Base-by-base conservation (phyloP, 208 protist species). In the Leptomonas pyrrhocoris region DNA sequence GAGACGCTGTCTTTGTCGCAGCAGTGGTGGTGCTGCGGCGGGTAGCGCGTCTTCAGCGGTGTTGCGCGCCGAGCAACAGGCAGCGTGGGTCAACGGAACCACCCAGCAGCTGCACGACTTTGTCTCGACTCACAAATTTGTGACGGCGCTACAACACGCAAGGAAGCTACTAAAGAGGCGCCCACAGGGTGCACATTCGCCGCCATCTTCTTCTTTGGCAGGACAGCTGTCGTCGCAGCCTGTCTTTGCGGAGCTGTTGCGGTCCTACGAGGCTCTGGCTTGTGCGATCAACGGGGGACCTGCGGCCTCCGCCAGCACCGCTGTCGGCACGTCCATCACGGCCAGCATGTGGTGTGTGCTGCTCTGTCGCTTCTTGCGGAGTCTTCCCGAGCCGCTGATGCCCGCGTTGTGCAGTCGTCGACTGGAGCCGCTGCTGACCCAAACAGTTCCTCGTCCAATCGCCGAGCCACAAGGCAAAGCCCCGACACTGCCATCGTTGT, bases 371-470 rank as follows among this genome's bases (percentile, higher is more conserved):
- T 77, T 85, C 63, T 36, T 89, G 42, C 31, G 74, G 6, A 68
- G 67, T 30, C 74, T 89, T 28, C 84, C 84, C 0, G 73, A 79
- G 58, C 80, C 84, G 11, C 66, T 89, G 34, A 68, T 89, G 31
- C 74, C 80, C 1, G 27, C 63, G 0, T 48, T 85, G 36, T 84
- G 79, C 72, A 84, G 77, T 38, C 84, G 80, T 19, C 73, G 77
- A 48, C 70, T 81, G 56, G 80, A 85, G 55, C 59, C 65, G 21
- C 48, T 89, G 31, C 53, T 83, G 0, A 25, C 64, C 23, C 23
- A 27, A 2, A 2, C 13, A 0, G 31, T 18, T 2, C 19, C 1
- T 5, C n/a, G 4, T 3, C 30, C 21, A 21, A 1, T 18, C 34
- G 46, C 12, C 9, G 55, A n/a, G 16, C 5, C 6, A 21, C 12